Percentiles rank a stretch among this genome's conserved stretches.
Evolutionary conservation across 1,284 basidiomycete species (phyloP).

Genomic region (Cutaneotrichosporon sp.): DNA sequence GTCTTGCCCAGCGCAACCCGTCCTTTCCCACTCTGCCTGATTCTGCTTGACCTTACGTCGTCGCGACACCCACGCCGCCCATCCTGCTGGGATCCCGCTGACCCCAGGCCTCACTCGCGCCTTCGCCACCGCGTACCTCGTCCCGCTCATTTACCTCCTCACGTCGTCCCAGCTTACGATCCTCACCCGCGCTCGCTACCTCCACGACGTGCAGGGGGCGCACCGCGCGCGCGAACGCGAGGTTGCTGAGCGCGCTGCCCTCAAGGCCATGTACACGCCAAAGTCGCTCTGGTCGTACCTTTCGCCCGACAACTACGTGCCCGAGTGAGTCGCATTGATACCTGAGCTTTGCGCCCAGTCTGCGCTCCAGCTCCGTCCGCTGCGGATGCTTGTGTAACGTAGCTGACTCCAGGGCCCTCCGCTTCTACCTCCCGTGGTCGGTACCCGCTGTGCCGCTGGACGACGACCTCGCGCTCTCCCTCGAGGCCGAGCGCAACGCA

Average conservation of each 20-base stretch:
- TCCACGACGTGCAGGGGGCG: slow-evolving; percentile 39
- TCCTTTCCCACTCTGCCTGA: too few species aligned
- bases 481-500: slow-evolving; percentile 26
- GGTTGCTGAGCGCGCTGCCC: slow-evolving; percentile 4
- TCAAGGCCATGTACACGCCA: slow-evolving; percentile 5
- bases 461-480: slow-evolving; percentile 15
- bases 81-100: neutral
- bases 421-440: slow-evolving; percentile 11
- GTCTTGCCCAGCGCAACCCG: neutral
- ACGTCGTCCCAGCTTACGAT: slow-evolving; percentile 51
- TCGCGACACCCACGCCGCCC: too few species aligned
- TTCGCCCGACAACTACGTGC: slow-evolving; percentile 27
- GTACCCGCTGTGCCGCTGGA: neutral
- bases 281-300: slow-evolving; percentile 29
- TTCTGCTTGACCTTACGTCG: too few species aligned
- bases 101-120: slow-evolving; percentile 45
- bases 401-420: neutral
- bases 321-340: slow-evolving; percentile 20
- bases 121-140: slow-evolving; percentile 49
- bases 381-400: neutral
- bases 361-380: neutral
- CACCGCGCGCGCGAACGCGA: slow-evolving; percentile 15
- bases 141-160: slow-evolving; percentile 50
- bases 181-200: slow-evolving; percentile 45
- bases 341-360: slow-evolving; percentile 16